Evolutionary conservation across 805 yeast species (phyloP).

Genomic region (Lipomyces mesembrius): DNA sequence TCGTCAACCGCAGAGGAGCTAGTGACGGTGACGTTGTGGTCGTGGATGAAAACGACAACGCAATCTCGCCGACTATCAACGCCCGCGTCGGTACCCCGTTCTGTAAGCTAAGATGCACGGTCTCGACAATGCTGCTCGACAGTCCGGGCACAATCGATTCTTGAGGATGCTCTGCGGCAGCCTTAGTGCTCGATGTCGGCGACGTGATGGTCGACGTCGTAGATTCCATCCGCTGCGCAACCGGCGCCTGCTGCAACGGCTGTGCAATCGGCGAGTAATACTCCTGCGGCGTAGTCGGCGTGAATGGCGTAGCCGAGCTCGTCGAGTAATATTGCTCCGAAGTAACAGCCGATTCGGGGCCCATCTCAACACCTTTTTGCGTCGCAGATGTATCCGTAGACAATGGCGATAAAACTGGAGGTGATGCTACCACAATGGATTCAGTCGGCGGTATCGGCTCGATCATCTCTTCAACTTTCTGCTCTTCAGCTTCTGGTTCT

Average conservation of each 20-base stretch:
- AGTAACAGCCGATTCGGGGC: background rate
- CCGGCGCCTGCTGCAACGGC: background rate
- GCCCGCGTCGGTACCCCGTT: slow-evolving; percentile 67
- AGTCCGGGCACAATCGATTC: slow-evolving; percentile 61
- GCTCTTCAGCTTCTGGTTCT: slow-evolving; percentile 5
- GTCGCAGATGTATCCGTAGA: background rate
- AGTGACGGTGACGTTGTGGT: slow-evolving; percentile 43
- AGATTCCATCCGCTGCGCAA: slow-evolving; percentile 1
- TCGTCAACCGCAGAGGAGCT: slow-evolving; percentile 51
- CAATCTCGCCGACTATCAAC: slow-evolving; percentile 82
- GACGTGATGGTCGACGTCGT: slow-evolving; percentile 1
- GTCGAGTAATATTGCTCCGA: background rate
- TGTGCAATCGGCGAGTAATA: background rate
- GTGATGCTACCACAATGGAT: background rate
- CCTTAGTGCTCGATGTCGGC: slow-evolving; percentile 24
- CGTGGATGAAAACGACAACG: slow-evolving; percentile 62
- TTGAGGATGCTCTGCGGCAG: slow-evolving; percentile 57
- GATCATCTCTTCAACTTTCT: background rate
- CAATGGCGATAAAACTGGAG: background rate
- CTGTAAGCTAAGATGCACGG: slow-evolving; percentile 71
- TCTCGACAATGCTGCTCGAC: slow-evolving; percentile 85
- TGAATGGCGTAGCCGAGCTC: background rate
- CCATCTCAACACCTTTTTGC: background rate
- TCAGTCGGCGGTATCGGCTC: background rate
- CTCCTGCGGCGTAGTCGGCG: slow-evolving; percentile 1